These are phyloP conservation scores for Symbiodinium pilosum DNA, from an alignment of 73 alveolate genomes.

Conservation along the genomic window DNA sequence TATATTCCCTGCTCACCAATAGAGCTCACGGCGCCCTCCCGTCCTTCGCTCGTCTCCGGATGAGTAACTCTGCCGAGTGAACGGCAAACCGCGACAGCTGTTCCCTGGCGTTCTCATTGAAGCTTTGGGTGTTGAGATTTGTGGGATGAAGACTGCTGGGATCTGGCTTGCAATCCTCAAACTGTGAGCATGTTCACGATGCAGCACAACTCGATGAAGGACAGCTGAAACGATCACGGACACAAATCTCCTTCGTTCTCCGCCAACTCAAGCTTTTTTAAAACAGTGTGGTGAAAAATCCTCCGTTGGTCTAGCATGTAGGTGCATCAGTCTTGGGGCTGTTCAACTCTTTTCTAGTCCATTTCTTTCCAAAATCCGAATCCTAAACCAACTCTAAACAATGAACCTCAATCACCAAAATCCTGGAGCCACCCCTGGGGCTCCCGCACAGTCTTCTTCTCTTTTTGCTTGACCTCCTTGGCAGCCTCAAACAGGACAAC, in stretches of 20 bases:
- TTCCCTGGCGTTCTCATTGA: neutral
- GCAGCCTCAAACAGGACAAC: conserved; percentile 35
- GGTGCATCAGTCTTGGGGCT: too few relatives aligned
- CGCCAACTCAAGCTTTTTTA: too few relatives aligned
- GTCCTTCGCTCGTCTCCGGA: conserved; percentile 41
- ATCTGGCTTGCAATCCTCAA: too few relatives aligned
- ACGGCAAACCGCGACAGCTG: conserved; percentile 18
- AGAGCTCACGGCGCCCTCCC: too few relatives aligned
- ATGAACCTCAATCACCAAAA: neutral
- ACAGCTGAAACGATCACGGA: too few relatives aligned
- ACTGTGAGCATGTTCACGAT: too few relatives aligned
- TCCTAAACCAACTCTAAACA: neutral
- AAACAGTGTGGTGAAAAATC: too few relatives aligned
- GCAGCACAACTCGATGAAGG: too few relatives aligned
- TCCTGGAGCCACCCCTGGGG: neutral
- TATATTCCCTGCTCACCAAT: too few relatives aligned
- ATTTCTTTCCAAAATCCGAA: neutral
- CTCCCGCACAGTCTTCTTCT: conserved; percentile 33
- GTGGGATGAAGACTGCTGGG: too few relatives aligned
- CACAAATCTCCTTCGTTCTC: too few relatives aligned
- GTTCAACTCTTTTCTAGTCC: neutral
- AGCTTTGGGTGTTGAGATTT: neutral
- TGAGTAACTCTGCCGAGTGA: conserved; percentile 30
- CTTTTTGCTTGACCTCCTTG: conserved; percentile 18
- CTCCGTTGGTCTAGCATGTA: too few relatives aligned